Base-by-base conservation (phyloP, 352 stramenopile genomes). In the Phytophthora sp. region DNA sequence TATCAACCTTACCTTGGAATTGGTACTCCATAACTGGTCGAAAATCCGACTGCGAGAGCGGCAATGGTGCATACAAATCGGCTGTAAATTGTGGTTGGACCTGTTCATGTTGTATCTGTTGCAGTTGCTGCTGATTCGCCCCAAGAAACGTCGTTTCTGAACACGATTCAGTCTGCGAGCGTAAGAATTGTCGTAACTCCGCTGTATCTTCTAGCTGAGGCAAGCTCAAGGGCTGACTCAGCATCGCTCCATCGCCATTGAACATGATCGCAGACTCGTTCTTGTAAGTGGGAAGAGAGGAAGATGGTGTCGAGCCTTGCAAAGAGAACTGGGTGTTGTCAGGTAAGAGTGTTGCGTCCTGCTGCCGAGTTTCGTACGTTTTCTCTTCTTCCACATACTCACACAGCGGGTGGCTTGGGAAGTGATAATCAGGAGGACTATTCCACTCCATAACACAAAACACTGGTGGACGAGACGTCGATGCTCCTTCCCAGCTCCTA, bases 1-100 rank as follows among this genome's bases (percentile, higher is more conserved):
- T 3, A 33, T 33, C n/a, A n/a, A n/a, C n/a, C 41, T n/a, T 49
- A 49, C 41, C 41, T 49, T 49, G 41, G 7, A 30, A n/a, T n/a
- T 49, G 41, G 26, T 16, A 49, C 7, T n/a, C 16, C 12, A 31
- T 30, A n/a, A 9, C 9, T 30, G 41, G 41, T 30, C 39, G 21
- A 11, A 33, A 33, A 11, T 33, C 29, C 7, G 29, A 3, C 29
- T 33, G 29, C 12, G 29, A 27, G 29, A 49, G 41, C 0, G 20
- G 41, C 41, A 49, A 30, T 27, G 41, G 41, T 16, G 20, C 20
- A 21, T 49, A 49, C 7, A 49, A 18, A 7, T 49, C 41, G 29
- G 18, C 18, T 3, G 12, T 12, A 29, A 29, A 49, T 7, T 18
- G 26, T 27, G 11, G 15, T 11, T 33, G 29, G 7, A 33, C 5